These are phyloP conservation scores for Yamadazyma mexicana DNA, from an alignment of 1,139 yeast genomes.

Conservation along the genomic window DNA sequence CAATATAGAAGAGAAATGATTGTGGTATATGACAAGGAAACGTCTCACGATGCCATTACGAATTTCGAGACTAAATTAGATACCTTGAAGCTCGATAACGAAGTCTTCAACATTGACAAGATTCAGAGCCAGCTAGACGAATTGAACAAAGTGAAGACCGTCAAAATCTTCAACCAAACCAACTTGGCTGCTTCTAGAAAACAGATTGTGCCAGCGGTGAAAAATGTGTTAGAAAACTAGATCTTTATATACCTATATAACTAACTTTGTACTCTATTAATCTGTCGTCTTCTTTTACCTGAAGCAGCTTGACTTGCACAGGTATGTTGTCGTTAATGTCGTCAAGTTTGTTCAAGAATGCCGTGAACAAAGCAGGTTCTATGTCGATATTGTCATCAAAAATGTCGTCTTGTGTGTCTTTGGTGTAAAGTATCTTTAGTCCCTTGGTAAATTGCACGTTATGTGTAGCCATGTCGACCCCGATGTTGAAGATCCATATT, in stretches of 20 bases:
- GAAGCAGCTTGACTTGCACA: conserved; percentile 19
- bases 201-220: conserved; percentile 74
- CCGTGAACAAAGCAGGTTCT: conserved; percentile 24
- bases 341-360: conserved; percentile 26
- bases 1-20: conserved; percentile 57
- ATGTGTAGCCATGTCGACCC: conserved; percentile 29
- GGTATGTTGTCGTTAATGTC: conserved; percentile 33
- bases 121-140: conserved; percentile 25
- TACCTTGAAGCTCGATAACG: conserved; percentile 18
- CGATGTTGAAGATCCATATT: conserved; percentile 62
- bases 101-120: conserved; percentile 18
- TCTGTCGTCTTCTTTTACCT: conserved; percentile 16
- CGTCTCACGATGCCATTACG: conserved; percentile 4
- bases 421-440: conserved; percentile 44
- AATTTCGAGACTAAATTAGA: conserved; percentile 8
- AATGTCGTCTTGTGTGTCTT: conserved; percentile 8
- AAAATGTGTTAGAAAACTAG: conserved; percentile 22
- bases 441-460: conserved; percentile 23
- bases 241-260: conserved; percentile 18
- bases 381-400: conserved; percentile 19
- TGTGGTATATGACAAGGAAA: conserved; percentile 8
- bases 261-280: conserved; percentile 16
- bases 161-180: conserved; percentile 48
- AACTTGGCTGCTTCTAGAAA: conserved; percentile 72
- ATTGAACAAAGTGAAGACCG: conserved; percentile 18